phyloP scores from a whole-genome alignment of 2,329 filamentous ascomycete genomes.

The Penicillium sp. region DNA sequence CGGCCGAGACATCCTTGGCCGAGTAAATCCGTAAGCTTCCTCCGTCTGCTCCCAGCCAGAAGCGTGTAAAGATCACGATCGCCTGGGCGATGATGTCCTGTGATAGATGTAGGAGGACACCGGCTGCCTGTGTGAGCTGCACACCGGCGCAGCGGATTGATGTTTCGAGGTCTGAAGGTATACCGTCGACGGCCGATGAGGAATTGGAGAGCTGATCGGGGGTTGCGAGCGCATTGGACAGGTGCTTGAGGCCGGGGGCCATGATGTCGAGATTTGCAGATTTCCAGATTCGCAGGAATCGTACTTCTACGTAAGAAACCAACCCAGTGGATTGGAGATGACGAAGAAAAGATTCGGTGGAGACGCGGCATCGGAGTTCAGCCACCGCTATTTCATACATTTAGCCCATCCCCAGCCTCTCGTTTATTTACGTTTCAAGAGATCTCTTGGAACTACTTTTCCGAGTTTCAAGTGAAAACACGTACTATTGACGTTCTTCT shows the following conservation, averaged over 20 bases:
- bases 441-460: not conserved
- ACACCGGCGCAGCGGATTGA: conserved; percentile 44
- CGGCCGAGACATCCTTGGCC: conserved; percentile 66
- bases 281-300: conserved; percentile 1
- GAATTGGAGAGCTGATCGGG: conserved; percentile 43
- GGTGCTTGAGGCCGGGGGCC: conserved; percentile 29
- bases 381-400: conserved; percentile 32
- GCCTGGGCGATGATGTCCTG: conserved; percentile 83
- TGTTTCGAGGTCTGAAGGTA: conserved; percentile 39
- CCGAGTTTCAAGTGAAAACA: conserved; percentile 3
- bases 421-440: conserved; percentile 17
- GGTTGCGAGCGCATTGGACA: conserved; percentile 45
- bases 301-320: no score
- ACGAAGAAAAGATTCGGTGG: conserved; percentile 16
- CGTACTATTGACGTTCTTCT: not conserved
- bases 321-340: conserved; percentile 1
- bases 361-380: conserved; percentile 24
- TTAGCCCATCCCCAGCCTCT: conserved; percentile 18
- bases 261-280: conserved; percentile 18
- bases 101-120: conserved; percentile 71
- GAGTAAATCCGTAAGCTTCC: conserved; percentile 42
- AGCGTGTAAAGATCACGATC: conserved; percentile 73
- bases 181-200: conserved; percentile 42
- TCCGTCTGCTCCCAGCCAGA: conserved; percentile 59
- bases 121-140: conserved; percentile 45